Evolutionary conservation across 2,329 filamentous ascomycete species (phyloP), one percentile per base, ranked within the genome.

Genomic region (Colletotrichum theobromicola): DNA sequence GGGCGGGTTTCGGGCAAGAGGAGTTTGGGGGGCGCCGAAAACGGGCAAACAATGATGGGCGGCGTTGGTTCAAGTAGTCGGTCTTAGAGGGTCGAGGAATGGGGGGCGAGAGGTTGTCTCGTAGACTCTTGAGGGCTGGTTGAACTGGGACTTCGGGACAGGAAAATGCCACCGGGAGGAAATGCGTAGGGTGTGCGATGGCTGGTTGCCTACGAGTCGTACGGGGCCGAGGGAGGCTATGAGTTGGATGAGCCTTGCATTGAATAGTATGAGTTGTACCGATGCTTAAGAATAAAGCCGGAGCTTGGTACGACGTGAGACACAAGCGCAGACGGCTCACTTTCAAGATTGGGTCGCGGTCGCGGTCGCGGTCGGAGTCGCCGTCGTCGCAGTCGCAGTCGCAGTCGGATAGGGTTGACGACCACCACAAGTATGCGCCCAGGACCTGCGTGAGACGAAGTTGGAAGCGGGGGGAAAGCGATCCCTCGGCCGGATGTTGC

Each of bases 1-100:
- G 42, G 21, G 15, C n/a, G 15, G 60, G 58, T 24, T 15, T 55
- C 42, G 55, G 42, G 37, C 53, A 58, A 35, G 13, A 30, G 57
- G 35, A 28, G 24, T 37, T 32, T 37, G 28, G 57, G 37, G 55
- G 26, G 42, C 53, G 67, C 61, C 46, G 32, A 32, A 66, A 24
- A 26, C n/a, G 68, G 21, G n/a, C 18, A 55, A 63, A 67, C 55
- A 50, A 50, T 28, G 34, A 21, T 32, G 61, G 62, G 62, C 21
- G 46, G 57, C 37, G 42, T 62, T 57, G 28, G 46, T 72, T 75
- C n/a, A 67, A 72, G 69, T 72, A 75, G 46, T 72, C 35, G 61
- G 72, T 74, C 72, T 71, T 61, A 62, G 61, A 53, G 30, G 67
- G 34, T 18, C 28, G 35, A 62, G 67, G 72, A 74, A 74, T 74